phyloP scores from a whole-genome alignment of 768 basidiomycete genomes.

The Lentinula sp. region DNA sequence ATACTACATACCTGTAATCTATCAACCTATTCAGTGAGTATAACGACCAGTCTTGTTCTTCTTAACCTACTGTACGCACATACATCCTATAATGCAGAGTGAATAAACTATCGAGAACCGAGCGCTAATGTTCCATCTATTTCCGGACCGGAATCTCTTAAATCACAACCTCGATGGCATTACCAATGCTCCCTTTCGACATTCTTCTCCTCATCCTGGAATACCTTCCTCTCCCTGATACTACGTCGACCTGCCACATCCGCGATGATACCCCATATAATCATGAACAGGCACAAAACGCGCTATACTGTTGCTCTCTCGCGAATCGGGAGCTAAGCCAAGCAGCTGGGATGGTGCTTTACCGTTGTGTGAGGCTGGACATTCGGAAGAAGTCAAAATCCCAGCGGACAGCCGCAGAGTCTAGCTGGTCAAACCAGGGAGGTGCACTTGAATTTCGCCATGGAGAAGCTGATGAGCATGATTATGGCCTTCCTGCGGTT shows the following conservation, averaged over 20 bases:
- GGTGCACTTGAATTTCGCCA: constrained; percentile 19
- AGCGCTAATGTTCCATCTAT: no score
- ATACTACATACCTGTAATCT: no score
- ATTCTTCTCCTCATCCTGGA: constrained; percentile 28
- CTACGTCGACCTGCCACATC: neutral
- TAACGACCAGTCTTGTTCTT: no score
- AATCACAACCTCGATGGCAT: neutral
- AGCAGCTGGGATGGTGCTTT: constrained; percentile 40
- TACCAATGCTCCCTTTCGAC: constrained; percentile 21
- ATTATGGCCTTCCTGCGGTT: neutral
- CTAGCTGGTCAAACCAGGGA: constrained; percentile 27
- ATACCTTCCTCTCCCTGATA: constrained; percentile 12
- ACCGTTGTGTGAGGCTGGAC: constrained; percentile 35
- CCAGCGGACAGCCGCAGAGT: constrained; percentile 21
- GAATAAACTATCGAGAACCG: no score
- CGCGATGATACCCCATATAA: neutral
- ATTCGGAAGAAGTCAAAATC: constrained; percentile 18
- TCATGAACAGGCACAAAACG: constrained; percentile 21
- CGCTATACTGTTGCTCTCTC: constrained; percentile 35
- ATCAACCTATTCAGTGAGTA: no score
- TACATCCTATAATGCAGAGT: no score
- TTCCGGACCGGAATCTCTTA: no score
- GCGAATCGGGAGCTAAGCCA: constrained; percentile 40
- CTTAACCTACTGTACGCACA: no score
- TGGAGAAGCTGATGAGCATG: neutral